phyloP scores from a whole-genome alignment of 768 basidiomycete genomes.

The Fomitopsis serialis region DNA sequence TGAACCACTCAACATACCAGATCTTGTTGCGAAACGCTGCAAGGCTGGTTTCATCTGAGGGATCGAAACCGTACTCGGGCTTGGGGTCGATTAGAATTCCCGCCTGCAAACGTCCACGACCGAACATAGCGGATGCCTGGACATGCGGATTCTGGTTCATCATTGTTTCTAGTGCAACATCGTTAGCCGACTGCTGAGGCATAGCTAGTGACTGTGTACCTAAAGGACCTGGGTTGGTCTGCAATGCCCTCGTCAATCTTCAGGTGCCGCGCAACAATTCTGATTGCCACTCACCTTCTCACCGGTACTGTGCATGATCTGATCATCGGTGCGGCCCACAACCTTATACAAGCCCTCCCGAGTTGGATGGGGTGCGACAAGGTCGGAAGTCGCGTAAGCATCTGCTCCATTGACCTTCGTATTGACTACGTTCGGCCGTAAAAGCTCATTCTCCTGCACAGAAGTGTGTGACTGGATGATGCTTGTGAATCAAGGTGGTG shows the following conservation, averaged over 20 bases:
- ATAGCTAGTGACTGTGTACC: neutral
- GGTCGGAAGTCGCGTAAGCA: slow-evolving; percentile 35
- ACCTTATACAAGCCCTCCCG: slow-evolving; percentile 31
- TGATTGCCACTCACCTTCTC: slow-evolving; percentile 27
- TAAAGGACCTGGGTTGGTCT: neutral
- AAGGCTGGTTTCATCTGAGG: slow-evolving; percentile 22
- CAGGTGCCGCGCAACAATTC: neutral
- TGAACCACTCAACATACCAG: slow-evolving; percentile 21
- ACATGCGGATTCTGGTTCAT: slow-evolving; percentile 30
- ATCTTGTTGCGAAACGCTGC: slow-evolving; percentile 31
- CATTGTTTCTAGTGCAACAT: slow-evolving; percentile 25
- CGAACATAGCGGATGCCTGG: slow-evolving; percentile 32
- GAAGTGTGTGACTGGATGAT: neutral
- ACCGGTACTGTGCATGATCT: slow-evolving; percentile 39
- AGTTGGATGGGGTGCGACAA: slow-evolving; percentile 36
- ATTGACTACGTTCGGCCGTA: slow-evolving; percentile 25
- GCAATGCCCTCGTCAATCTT: neutral
- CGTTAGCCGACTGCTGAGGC: too few species aligned
- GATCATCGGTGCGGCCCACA: slow-evolving; percentile 39
- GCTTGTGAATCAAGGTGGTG: neutral
- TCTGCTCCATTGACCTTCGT: slow-evolving; percentile 23
- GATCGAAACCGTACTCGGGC: slow-evolving; percentile 22
- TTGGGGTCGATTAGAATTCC: slow-evolving; percentile 36
- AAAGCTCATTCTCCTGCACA: neutral
- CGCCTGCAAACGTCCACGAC: slow-evolving; percentile 33